Evolutionary conservation across 2,329 filamentous ascomycete species (phyloP).

Genomic region (Diaporthe sp.): DNA sequence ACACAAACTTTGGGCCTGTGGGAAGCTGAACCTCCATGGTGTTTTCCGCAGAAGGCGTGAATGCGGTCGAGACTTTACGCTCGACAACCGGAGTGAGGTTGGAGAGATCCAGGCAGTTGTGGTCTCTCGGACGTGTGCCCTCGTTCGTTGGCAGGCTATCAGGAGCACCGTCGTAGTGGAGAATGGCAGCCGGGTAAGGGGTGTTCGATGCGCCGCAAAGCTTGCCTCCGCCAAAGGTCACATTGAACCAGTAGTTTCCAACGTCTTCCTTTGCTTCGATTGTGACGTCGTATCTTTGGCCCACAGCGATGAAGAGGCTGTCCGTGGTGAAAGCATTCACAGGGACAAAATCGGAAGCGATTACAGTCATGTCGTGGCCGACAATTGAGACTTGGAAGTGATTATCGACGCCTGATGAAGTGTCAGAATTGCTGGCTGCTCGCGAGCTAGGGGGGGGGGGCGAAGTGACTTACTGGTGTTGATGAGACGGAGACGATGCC

Average conservation of each 20-base stretch:
- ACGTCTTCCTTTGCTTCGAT: constrained; percentile 56
- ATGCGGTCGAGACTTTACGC: constrained; percentile 47
- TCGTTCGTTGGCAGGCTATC: constrained; percentile 48
- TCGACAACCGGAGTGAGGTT: constrained; percentile 53
- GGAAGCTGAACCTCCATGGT: constrained; percentile 47
- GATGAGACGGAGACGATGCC: constrained; percentile 64
- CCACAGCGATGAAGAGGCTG: constrained; percentile 65
- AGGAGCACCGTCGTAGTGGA: constrained; percentile 54
- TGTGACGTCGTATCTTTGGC: constrained; percentile 62
- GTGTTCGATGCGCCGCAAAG: constrained; percentile 52
- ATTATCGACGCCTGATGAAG: constrained; percentile 36
- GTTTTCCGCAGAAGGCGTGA: constrained; percentile 46
- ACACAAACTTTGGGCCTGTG: constrained; percentile 47
- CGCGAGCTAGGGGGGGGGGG: fast-evolving
- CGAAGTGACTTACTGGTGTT: constrained; percentile 52
- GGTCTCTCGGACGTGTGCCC: constrained; percentile 46
- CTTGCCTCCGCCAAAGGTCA: constrained; percentile 47
- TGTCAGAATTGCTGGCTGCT: neutral
- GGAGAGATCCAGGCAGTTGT: constrained; percentile 51
- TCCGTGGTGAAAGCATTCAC: constrained; percentile 63
- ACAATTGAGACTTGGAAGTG: constrained; percentile 58
- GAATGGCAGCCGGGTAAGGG: constrained; percentile 54
- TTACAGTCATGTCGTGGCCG: constrained; percentile 64
- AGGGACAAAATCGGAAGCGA: constrained; percentile 66
- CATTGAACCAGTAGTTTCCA: constrained; percentile 58